phyloP scores from a whole-genome alignment of 2,329 filamentous ascomycete species.

The Phaeosphaeriaceae sp. region DNA sequence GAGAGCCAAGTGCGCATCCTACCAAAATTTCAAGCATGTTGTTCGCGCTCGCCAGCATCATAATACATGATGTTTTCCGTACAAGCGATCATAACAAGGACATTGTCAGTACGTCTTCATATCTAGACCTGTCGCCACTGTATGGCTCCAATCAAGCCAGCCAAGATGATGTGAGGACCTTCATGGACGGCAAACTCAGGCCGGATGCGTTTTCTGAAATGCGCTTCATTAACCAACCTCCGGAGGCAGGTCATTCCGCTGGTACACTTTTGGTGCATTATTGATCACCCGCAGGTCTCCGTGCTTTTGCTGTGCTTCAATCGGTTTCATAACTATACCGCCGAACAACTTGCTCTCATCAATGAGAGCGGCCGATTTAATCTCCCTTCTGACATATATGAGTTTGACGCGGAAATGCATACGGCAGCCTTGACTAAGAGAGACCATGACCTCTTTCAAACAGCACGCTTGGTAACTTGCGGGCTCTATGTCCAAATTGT shows the following conservation, averaged over 20 bases:
- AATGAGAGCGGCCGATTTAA: conserved; percentile 81
- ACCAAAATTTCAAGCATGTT: conserved; percentile 72
- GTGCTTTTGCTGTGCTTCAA: conserved; percentile 69
- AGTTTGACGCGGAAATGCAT: neutral
- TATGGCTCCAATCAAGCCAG: conserved; percentile 72
- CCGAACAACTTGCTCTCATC: conserved; percentile 74
- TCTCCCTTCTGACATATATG: conserved; percentile 52
- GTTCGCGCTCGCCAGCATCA: conserved; percentile 73
- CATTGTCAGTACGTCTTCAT: conserved; percentile 65
- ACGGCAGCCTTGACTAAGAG: conserved; percentile 40
- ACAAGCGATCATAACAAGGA: conserved; percentile 67
- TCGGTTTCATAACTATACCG: conserved; percentile 81
- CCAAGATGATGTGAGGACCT: conserved; percentile 65
- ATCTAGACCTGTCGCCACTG: conserved; percentile 72
- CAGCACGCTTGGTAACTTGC: conserved; percentile 53
- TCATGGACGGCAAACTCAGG: conserved; percentile 69
- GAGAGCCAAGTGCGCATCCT: conserved; percentile 65
- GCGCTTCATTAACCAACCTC: conserved; percentile 66
- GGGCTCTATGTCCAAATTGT: conserved; percentile 65
- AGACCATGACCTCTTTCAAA: conserved; percentile 56
- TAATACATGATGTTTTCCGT: conserved; percentile 64
- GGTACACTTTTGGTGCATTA: neutral
- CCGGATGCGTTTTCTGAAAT: conserved; percentile 70
- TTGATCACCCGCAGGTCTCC: neutral
- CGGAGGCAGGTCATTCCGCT: conserved; percentile 61